Evolutionary conservation across 1,284 basidiomycete species (phyloP), one percentile per base, ranked within the genome.

Genomic region (Apiotrichum laibachii): DNA sequence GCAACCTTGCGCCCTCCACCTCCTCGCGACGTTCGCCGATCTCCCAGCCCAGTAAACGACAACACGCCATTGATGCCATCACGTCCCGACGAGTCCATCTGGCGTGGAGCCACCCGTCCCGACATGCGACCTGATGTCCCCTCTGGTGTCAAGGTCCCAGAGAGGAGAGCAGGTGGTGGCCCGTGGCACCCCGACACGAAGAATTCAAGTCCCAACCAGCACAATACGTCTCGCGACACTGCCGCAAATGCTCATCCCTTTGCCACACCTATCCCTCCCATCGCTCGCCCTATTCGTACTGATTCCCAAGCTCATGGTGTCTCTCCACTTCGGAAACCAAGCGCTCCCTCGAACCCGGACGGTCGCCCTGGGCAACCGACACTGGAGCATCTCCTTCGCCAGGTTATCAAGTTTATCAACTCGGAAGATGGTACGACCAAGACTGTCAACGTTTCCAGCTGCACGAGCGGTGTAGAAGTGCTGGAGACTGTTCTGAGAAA

Each of bases 401-500:
- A 50, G 19, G 35, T 91, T 16, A 86, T 96, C 71, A 95, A 91
- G 75, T 94, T 96, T 72, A 81, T 86, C 46, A 82, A 92, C 53
- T 86, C 87, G 2, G 92, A 91, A 21, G 88, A 90, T 51, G 78
- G 85, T 78, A 78, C 87, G 54, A 86, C 87, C 22, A 84, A 84
- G 47, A 88, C 87, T 0, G 85, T 97, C 61, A 87, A 93, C 70
- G 86, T 92, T 13, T 83, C 85, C 2, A 85, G 88, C 49, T 92
- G 89, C 68, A 81, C 82, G 1, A 86, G 86, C 40, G 92, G 90
- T 5, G 82, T 88, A 1, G 91, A 96, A 67, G 85, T 96, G 1
- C 81, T 96, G 51, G 89, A 91, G 66, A 85, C 87, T 65, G 92
- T 90, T 0, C 79, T 97, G 60, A 89, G 85, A 73, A 97, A 97